phyloP scores from a whole-genome alignment of 2,329 filamentous ascomycete genomes.

The Cordyceps javanica region DNA sequence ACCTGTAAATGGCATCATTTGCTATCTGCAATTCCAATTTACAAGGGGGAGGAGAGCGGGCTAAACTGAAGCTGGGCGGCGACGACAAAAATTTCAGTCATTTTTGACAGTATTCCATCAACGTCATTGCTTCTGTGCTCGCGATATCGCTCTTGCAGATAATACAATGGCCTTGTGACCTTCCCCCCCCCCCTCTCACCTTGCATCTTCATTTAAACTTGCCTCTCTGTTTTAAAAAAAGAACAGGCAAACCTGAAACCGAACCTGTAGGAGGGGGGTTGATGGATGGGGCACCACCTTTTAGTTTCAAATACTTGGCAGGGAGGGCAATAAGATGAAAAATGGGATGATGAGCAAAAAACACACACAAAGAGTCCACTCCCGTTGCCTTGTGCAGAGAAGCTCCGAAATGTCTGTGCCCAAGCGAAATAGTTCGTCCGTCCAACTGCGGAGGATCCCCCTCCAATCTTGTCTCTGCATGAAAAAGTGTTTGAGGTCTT shows the following conservation, averaged over 20 bases:
- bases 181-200: too few species aligned
- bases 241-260: constrained; percentile 2
- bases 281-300: neutral
- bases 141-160: neutral
- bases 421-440: constrained; percentile 1
- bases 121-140: too few species aligned
- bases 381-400: too few species aligned
- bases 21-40: neutral
- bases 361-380: too few species aligned
- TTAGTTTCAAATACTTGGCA: neutral
- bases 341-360: neutral
- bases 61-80: neutral
- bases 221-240: neutral
- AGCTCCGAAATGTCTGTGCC: neutral
- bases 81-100: too few species aligned
- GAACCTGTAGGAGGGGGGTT: neutral
- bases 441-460: constrained; percentile 1
- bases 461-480: neutral
- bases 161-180: too few species aligned
- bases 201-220: neutral
- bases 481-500: neutral
- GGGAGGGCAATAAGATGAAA: neutral
- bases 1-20: neutral
- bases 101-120: too few species aligned
- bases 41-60: neutral